Evolutionary conservation across 2,329 filamentous ascomycete genomes (phyloP), one percentile per base, ranked within the genome.

Genomic region (Fusarium sp.): DNA sequence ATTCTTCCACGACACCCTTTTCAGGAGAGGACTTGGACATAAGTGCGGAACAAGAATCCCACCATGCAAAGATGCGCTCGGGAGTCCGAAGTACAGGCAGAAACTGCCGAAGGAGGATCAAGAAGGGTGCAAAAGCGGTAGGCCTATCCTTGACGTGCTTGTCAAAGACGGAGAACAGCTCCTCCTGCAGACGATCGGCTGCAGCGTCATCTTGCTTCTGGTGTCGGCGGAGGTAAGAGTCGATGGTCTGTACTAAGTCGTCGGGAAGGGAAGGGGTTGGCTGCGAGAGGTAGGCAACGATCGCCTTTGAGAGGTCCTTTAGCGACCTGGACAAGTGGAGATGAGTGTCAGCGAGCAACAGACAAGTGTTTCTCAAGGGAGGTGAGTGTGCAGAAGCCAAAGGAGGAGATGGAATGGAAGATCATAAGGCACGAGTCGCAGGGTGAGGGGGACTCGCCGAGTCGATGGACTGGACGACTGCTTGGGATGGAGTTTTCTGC

Each of bases 151-250:
- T 83, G 63, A 94, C 87, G 69, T 88, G 83, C 74, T 87, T 89
- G 61, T 90, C 84, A 80, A 90, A 93, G 56, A 93, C 85, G 25
- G 84, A 80, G 42, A 90, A 81, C 10, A 96, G 84, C 72, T 94
- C 92, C 42, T 93, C 91, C 66, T 93, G 89, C 53, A 94, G 84
- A 60, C 90, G 88, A 70, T 93, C 90, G n/a, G 89, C 86, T 42
- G 89, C 85, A 59, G 85, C 81, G 54, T 93, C 91, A 74, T 94
- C 92, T 68, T 88, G 86, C 71, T 87, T 86, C 59, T 87, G 82
- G 76, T 93, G 89, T 74, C 89, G 90, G 47, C 89, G 86, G 51
- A 93, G 83, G 79, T 93, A 95, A 63, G 82, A 82, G 58, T 89
- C 85, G 68, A 94, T 89, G 55, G 88, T 82, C 42, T 85, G 81